Base-by-base conservation (phyloP, 148 eudicot species). In the Amaranthus palmeri region DNA sequence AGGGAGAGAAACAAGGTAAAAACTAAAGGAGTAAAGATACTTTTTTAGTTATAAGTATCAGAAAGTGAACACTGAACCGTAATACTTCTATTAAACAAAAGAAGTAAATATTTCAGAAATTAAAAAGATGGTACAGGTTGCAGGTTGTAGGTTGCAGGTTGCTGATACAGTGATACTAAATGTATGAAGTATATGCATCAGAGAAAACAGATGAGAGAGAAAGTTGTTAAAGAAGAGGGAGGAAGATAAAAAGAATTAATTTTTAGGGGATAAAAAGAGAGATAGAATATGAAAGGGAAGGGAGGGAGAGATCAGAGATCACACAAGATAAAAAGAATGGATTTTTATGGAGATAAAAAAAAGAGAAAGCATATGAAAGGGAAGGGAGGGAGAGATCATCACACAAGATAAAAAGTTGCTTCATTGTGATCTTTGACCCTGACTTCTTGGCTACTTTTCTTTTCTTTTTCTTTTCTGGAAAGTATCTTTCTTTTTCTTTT, bases 361-460 rank as follows among this genome's bases (percentile, higher is more conserved):
- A 68, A 10, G 15, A 7, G 15, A 56, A 56, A 56, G 4, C n/a
- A 56, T 78, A 76, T 59, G 77, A 65, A 76, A 72, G 76, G 77
- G 54, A 70, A 70, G 70, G 69, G 57, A 52, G 49, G 61, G 50
- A 42, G 60, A 56, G 41, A 58, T 40, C 17, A 58, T 40, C 17
- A 4, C 7, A 55, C 40, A 64, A 40, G 4, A 60, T 11, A 55
- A 52, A 55, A 77, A 71, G 65, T 41, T 65, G 65, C 71, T 77
- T 77, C 81, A 84, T 76, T 83, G 75, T 67, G 78, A 25, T 65
- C 67, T 73, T 71, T 74, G 81, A 80, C 44, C 72, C 73, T 73
- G 74, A 80, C 76, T 66, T 75, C 75, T 69, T 75, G 65, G 72
- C 77, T 64, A 52, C 72, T 70, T 79, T 66, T 12, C 54, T 69